Percentiles rank a stretch among this genome's conserved stretches.
Evolutionary conservation across 169 alveolate genomes (phyloP).

Genomic region (Plasmodium blacklocki): DNA sequence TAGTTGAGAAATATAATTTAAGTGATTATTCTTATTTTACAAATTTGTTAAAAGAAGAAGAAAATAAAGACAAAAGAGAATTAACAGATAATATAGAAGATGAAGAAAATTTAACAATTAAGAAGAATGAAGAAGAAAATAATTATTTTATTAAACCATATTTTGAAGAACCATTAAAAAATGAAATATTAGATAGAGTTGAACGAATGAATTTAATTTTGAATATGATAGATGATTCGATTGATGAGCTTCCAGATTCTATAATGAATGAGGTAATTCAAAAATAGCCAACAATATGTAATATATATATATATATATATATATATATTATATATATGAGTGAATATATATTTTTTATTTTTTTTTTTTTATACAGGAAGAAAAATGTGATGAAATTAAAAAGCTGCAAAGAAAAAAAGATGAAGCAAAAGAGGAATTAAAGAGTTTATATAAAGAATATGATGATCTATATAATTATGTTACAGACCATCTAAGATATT

Average conservation of each 20-base stretch:
- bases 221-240: slow-evolving; percentile 35
- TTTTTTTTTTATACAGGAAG: slow-evolving; percentile 39
- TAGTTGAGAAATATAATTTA: slow-evolving; percentile 12
- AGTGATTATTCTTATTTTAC: slow-evolving; percentile 47
- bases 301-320: background rate
- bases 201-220: slow-evolving; percentile 67
- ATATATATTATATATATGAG: slow-evolving; percentile 1
- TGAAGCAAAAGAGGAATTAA: slow-evolving; percentile 50
- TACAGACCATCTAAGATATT: slow-evolving; percentile 22
- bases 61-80: slow-evolving; percentile 10
- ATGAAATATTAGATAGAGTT: slow-evolving; percentile 54
- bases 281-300: background rate
- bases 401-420: slow-evolving; percentile 46
- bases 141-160: slow-evolving; percentile 51
- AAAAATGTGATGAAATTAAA: slow-evolving; percentile 57
- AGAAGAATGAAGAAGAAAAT: slow-evolving; percentile 9
- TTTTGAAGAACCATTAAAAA: slow-evolving; percentile 18
- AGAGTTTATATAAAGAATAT: slow-evolving; percentile 36
- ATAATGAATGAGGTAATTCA: slow-evolving; percentile 24
- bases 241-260: slow-evolving; percentile 70
- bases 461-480: slow-evolving; percentile 48
- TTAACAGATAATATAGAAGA: background rate
- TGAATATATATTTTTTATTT: background rate
- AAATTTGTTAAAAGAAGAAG: slow-evolving; percentile 34
- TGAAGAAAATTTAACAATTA: background rate